Base-by-base conservation (phyloP, 768 basidiomycete genomes). In the Mycena amicta region DNA sequence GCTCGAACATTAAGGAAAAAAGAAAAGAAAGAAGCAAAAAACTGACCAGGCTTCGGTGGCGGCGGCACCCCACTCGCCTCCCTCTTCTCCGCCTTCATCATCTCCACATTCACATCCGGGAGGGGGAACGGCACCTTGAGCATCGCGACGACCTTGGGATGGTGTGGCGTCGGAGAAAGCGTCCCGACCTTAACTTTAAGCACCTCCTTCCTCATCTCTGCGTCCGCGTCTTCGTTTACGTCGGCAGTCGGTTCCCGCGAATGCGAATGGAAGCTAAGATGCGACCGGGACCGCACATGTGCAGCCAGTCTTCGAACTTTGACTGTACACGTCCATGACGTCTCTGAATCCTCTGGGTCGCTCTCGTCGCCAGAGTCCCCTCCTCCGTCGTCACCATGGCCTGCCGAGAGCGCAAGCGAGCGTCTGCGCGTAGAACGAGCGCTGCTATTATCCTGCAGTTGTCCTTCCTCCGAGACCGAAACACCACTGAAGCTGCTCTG, bases 311-410 rank as follows among this genome's bases (percentile, higher is more conserved):
- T 75, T 22, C 87, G 82, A 30, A 89, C 76, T 59, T 87, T 84
- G 62, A 94, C 78, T n/a, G 85, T 86, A 68, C 95, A 98, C 46
- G 88, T 86, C 95, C 95, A 98, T 0, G 96, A 94, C 23, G 93
- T 95, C 72, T 98, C 95, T 43, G 92, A 93, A 68, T 98, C 96
- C 69, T 98, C 95, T 0, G 95, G 92, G 63, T 98, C 96, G 59
- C 91, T 93, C 45, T 95, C 93, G 16, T 90, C 87, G 0, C 80
- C 92, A 2, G 83, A 81, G 49, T 87, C 85, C 15, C 71, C 74
- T 37, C 33, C 33, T 8, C 67, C 62, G n/a, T 62, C 60, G 20
- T 55, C 56, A 41, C 47, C 12, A 15, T 45, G 15, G 15, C 43
- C 15, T 2, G 53, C 58, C 2, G 27, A 50, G 4, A 13, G n/a